Evolutionary conservation across 345 rosid genomes (phyloP).

Genomic region (Melastoma malabathricum): DNA sequence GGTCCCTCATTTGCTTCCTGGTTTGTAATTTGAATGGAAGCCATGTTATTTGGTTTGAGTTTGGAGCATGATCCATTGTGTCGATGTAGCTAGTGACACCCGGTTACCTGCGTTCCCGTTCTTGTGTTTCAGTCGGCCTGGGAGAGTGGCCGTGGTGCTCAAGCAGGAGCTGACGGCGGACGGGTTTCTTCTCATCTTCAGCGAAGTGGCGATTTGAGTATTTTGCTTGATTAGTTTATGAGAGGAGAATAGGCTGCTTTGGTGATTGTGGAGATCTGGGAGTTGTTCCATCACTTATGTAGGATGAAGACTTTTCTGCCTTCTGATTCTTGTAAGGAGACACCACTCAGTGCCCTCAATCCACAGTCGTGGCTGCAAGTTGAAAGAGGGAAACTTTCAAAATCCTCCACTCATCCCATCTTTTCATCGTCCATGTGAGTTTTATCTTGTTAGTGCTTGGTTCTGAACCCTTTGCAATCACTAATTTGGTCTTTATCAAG

Average conservation of each 20-base stretch:
- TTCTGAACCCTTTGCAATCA: background rate
- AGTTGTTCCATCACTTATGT: constrained; percentile 71
- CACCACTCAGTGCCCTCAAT: constrained; percentile 66
- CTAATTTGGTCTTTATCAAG: background rate
- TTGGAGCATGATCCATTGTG: too few relatives aligned
- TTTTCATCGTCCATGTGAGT: constrained; percentile 71
- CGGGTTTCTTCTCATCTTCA: background rate
- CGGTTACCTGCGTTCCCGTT: too few relatives aligned
- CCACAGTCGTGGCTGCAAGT: constrained; percentile 99
- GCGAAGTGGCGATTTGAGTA: constrained; percentile 15
- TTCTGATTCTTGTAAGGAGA: constrained; percentile 76
- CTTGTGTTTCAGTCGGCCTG: too few relatives aligned
- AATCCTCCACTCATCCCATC: constrained; percentile 28
- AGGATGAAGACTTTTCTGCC: constrained; percentile 82
- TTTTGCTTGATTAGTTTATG: background rate
- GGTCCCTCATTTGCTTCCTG: too few relatives aligned
- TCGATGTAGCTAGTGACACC: too few relatives aligned
- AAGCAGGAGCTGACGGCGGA: too few relatives aligned
- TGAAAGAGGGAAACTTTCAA: constrained; percentile 81
- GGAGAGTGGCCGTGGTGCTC: too few relatives aligned
- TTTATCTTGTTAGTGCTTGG: background rate
- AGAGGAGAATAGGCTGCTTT: constrained; percentile 15
- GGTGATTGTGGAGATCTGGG: constrained; percentile 97
- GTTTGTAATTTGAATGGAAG: too few relatives aligned
- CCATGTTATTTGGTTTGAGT: too few relatives aligned